Base-by-base conservation (phyloP, 805 yeast genomes). In the Nakazawaea peltata region DNA sequence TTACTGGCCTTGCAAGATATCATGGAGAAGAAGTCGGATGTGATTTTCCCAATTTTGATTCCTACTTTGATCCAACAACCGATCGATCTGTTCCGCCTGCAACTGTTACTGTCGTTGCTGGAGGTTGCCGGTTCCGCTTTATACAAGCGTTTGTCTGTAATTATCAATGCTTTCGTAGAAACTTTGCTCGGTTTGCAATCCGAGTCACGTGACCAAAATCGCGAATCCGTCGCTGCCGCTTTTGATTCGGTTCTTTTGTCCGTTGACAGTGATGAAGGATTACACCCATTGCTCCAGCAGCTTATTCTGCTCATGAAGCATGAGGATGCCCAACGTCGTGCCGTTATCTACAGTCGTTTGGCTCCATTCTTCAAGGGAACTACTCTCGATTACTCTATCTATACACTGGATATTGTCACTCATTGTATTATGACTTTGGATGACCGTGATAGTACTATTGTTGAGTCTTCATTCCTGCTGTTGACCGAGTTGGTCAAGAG, bases 11-110 rank as follows among this genome's bases (percentile, higher is more conserved):
- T 92, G 44, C 79, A 81, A 59, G 97, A 88, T 51, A 81, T 92
- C 47, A 84, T 90, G 94, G 74, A 92, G 9, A 78, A 87, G 2
- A 85, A 84, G 50, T 71, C 97, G 5, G 94, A 85, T 40, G 80
- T 84, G 3, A 84, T 94, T 38, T 87, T 94, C 87, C 97, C 97
- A 32, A 81, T 85, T 32, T 71, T 92, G 53, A 69, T 90, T 40
- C 97, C 97, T 29, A 74, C 94, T 0, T 68, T 92, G 51, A 66
- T 90, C 51, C 56, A 76, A 5, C 78, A 86, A 5, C 97, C 97
- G 12, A 77, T 88, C 37, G 85, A 84, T 46, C 66, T 75, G 0
- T 79, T 79, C 62, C 85, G 87, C 60, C 94, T 95, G n/a, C 69
- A 72, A 36, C 94, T 96, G 3, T 64, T 88, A 40, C 85, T 92